Percentiles rank a stretch among this genome's conserved stretches.
These are phyloP conservation scores for Diaporthe sp. DNA, from an alignment of 2,329 filamentous ascomycete genomes.

Conservation along the genomic window DNA sequence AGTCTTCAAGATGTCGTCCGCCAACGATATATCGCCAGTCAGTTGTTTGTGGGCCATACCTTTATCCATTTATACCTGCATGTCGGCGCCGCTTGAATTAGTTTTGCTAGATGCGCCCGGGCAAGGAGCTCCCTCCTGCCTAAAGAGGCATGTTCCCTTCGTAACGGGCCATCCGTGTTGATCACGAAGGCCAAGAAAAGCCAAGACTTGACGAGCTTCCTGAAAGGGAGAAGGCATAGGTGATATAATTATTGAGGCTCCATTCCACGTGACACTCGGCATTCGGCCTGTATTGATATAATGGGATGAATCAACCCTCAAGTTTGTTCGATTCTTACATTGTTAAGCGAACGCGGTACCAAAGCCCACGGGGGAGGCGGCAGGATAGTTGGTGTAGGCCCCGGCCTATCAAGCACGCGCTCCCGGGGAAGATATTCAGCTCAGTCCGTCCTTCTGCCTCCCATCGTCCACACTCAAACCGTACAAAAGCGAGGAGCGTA, in stretches of 20 bases:
- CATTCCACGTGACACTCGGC: conserved; percentile 25
- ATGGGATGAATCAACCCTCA: background rate
- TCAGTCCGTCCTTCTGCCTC: background rate
- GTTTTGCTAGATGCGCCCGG: background rate
- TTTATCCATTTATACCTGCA: conserved; percentile 8
- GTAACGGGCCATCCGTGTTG: conserved; percentile 3
- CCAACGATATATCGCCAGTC: background rate
- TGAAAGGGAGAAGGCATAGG: background rate
- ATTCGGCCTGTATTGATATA: background rate
- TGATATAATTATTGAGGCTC: background rate
- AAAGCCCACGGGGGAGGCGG: background rate
- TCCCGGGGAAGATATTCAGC: background rate
- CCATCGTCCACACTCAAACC: background rate
- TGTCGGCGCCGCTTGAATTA: background rate
- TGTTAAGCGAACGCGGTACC: background rate
- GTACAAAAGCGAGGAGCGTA: background rate
- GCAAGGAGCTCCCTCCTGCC: conserved; percentile 4
- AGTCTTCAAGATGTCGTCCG: background rate
- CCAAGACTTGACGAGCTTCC: conserved; percentile 27
- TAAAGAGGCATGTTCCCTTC: conserved; percentile 26
- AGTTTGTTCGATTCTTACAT: background rate
- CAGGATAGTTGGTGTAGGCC: background rate
- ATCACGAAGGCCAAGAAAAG: conserved; percentile 28
- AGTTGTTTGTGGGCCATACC: background rate
- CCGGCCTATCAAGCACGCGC: background rate